phyloP scores from a whole-genome alignment of 257 asterid species.

The Cinchona pubescens region DNA sequence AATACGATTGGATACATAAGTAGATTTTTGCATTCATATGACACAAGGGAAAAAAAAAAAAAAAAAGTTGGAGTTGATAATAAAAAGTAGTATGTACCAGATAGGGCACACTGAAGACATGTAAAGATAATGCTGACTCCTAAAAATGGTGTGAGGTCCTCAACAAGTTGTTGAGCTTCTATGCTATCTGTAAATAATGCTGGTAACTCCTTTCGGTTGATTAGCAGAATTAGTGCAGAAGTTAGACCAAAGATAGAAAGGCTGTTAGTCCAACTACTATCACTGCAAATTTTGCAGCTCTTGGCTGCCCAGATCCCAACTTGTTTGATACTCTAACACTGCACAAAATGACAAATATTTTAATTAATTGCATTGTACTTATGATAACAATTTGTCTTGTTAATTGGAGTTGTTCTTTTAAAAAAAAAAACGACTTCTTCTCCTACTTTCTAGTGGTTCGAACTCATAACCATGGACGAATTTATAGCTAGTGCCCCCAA shows the following conservation, averaged over 20 bases:
- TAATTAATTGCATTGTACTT: not conserved
- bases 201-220: conserved; percentile 42
- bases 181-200: conserved; percentile 33
- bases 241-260: conserved; percentile 33
- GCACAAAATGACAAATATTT: not conserved
- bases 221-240: conserved; percentile 27
- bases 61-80: too few species aligned
- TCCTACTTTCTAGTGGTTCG: too few species aligned
- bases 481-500: too few species aligned
- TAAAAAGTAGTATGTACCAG: not conserved
- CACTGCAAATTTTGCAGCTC: conserved; percentile 57
- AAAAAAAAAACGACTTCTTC: too few species aligned
- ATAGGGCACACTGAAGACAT: conserved; percentile 11
- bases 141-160: conserved; percentile 47
- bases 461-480: too few species aligned
- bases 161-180: conserved; percentile 34
- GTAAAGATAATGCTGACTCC: too few species aligned
- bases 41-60: not conserved
- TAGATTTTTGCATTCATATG: not conserved
- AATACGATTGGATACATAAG: too few species aligned
- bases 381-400: too few species aligned
- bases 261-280: conserved; percentile 45
- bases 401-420: too few species aligned
- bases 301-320: conserved; percentile 56
- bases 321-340: conserved; percentile 63